Base-by-base conservation (phyloP, 2,329 filamentous ascomycete species). In the Madurella fahalii region DNA sequence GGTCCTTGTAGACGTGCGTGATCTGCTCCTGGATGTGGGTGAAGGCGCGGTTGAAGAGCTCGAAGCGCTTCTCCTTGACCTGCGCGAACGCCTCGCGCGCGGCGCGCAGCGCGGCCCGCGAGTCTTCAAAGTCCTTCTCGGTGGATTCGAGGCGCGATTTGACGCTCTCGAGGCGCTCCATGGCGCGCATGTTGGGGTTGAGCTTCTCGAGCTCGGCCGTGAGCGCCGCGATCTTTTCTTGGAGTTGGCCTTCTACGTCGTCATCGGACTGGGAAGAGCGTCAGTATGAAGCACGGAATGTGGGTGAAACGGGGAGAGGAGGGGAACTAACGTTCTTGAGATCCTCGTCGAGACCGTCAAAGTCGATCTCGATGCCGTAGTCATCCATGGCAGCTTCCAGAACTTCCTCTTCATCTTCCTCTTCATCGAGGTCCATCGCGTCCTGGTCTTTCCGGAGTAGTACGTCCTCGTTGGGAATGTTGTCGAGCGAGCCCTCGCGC, bases 11-110 rank as follows among this genome's bases (percentile, higher is more conserved):
- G 25, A 97, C 94, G 50, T 89, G 84, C 31, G 85, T 87, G 64
- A 99, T 97, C 69, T 96, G 91, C 64, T 96, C 90, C 42, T 90
- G 89, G 67, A 99, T 99, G 71, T 99, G 94, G 17, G 82, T 80
- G 74, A 96, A 97, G 12, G 94, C 94, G 69, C 91, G 93, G 76
- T 92, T 94, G 80, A 99, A 99, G 31, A 96, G 82, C 60, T 95
- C 89, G 60, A 87, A 90, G 52, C 94, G 87, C 71, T 87, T 83
- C 53, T 87, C 81, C 72, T 93, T 94, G 59, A 96, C 80, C 17
- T 84, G 78, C 64, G 90, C 87, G 67, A 97, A 99, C 2, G 64
- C 62, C 2, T 65, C 64, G 49, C 64, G 63, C 31, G 66, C 64
- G 15, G 63, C 62, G 47, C 86, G 86, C 52, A 89, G 87, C 20